These are phyloP conservation scores for Aspergillus sclerotiicarbonarius DNA, from an alignment of 495 filamentous ascomycete genomes.

Conservation along the genomic window DNA sequence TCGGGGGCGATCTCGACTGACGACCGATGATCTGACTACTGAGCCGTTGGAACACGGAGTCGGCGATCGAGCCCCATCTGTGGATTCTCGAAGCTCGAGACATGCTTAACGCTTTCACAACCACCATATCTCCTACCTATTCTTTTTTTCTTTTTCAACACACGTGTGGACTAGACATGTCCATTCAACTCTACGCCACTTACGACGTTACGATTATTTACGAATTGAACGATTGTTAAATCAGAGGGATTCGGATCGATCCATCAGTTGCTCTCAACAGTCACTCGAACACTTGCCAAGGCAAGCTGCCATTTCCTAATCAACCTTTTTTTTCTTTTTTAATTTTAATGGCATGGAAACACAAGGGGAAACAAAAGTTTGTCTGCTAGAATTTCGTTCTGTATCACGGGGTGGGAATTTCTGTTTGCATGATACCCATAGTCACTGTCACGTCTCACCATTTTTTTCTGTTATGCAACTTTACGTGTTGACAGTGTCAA, in stretches of 20 bases:
- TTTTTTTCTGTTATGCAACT: slow-evolving; percentile 8
- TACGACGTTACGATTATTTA: slow-evolving; percentile 18
- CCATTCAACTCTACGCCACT: background rate
- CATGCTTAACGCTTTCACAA: background rate
- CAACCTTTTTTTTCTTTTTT: no score
- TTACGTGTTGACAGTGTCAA: slow-evolving; percentile 9
- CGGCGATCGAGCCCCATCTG: slow-evolving; percentile 18
- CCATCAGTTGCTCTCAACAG: slow-evolving; percentile 9
- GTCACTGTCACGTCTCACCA: slow-evolving; percentile 6
- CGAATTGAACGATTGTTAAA: slow-evolving; percentile 6
- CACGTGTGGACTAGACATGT: background rate
- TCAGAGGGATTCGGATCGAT: background rate
- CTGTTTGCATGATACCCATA: slow-evolving; percentile 23
- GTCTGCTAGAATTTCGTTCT: slow-evolving; percentile 3
- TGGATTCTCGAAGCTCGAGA: slow-evolving; percentile 11
- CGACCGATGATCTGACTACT: slow-evolving; percentile 23
- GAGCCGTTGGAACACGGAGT: slow-evolving; percentile 18
- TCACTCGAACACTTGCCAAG: background rate
- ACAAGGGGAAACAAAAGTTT: background rate
- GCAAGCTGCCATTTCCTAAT: background rate
- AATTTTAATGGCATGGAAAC: background rate
- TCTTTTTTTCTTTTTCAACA: slow-evolving; percentile 2
- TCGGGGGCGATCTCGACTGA: slow-evolving; percentile 21
- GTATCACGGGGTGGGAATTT: slow-evolving; percentile 12
- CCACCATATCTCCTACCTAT: background rate